Evolutionary conservation across 495 filamentous ascomycete genomes (phyloP), one percentile per base, ranked within the genome.

Genomic region (Pseudoneurospora amorphoporcata): DNA sequence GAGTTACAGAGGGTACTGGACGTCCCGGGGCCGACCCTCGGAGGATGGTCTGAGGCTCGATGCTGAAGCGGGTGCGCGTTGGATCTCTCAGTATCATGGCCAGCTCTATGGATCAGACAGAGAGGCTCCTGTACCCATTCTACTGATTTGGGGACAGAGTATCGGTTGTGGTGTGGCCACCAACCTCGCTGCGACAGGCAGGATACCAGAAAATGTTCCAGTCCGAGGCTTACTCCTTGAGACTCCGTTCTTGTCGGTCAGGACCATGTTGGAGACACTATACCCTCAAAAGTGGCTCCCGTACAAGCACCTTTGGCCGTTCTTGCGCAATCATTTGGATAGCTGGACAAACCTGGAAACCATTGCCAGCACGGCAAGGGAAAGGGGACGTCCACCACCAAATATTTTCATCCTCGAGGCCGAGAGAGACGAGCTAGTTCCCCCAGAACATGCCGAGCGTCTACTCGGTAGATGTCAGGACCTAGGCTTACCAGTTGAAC

Each of bases 211-310:
- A 37, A 71, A 37, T 14, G 65, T 80, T 68, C 75, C 79, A 7
- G 69, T 79, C 74, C 42, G 75, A 77, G 86, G 86, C 4, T 68
- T 95, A 69, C 80, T 95, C 14, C 83, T 95, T 12, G 92, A 95
- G 75, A 94, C 92, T 0, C 92, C 93, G 4, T 94, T 93, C 70
- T 84, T 89, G 2, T 92, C 87, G 70, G 86, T 93, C 70, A 82
- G 86, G n/a, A 86, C 87, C 39, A 93, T 96, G 92, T 82, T 96
- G 19, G 81, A 87, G 39, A 87, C 87, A 3, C 77, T 96, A 23
- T 95, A 94, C 79, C 92, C 92, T 10, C 91, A 95, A 76, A 91
- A 88, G 73, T 95, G 92, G 92, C 80, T 95, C 0, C 92, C 92
- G 1, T 95, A 95, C 72, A 79, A 79, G 38, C 76, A 85, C 42